These are phyloP conservation scores for Leptographium lundbergii DNA, from an alignment of 2,329 filamentous ascomycete genomes.

Conservation along the genomic window DNA sequence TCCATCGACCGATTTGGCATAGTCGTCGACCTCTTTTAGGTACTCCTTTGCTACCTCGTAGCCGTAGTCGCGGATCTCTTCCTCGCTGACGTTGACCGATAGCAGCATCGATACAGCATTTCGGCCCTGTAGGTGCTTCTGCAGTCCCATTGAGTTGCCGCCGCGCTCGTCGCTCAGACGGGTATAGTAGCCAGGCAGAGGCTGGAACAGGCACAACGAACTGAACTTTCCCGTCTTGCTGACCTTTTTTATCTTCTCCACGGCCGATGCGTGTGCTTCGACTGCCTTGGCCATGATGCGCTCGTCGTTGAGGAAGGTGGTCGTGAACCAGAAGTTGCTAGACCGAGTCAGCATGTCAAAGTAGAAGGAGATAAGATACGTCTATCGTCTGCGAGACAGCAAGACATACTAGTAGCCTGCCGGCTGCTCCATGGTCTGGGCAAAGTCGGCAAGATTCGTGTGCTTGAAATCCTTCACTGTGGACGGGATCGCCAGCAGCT, in stretches of 20 bases:
- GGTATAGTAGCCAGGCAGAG: conserved; percentile 10
- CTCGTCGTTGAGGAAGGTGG: conserved; percentile 23
- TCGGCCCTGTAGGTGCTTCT: conserved; percentile 1
- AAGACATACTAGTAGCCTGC: background rate
- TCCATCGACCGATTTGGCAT: conserved; percentile 8
- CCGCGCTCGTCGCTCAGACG: conserved; percentile 5
- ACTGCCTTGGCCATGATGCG: conserved; percentile 21
- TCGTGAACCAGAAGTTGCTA: conserved; percentile 23
- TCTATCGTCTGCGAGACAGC: background rate
- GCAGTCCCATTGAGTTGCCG: conserved; percentile 15
- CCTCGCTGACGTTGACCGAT: conserved; percentile 9
- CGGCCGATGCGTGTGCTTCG: conserved; percentile 18
- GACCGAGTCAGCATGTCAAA: background rate
- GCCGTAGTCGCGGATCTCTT: conserved; percentile 11
- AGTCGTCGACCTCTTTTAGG: conserved; percentile 8
- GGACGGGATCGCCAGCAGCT: conserved; percentile 9
- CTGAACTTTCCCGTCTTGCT: conserved; percentile 13
- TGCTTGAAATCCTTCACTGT: background rate
- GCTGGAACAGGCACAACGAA: conserved; percentile 14
- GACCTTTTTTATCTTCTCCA: conserved; percentile 9
- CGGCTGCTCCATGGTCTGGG: background rate
- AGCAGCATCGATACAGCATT: conserved; percentile 13
- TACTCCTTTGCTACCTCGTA: conserved; percentile 8
- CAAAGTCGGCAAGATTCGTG: conserved; percentile 1
- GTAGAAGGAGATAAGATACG: background rate